Conservation (phyloP, 108 stramenopile species). For the Pseudonitzschia multistriata region DNA sequence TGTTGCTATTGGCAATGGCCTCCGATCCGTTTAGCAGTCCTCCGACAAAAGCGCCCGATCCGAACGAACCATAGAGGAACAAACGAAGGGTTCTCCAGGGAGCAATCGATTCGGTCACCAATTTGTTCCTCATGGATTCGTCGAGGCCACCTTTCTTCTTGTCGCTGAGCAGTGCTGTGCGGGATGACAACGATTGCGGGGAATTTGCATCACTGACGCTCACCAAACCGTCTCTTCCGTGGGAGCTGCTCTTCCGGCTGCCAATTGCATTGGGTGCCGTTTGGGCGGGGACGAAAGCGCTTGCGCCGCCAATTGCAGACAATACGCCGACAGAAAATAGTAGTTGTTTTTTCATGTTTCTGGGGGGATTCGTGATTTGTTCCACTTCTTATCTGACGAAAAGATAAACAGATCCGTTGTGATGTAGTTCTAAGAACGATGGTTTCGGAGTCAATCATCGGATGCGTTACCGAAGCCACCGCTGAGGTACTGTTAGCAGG, state of each 20-base stretch:
- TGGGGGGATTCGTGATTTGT: not conserved
- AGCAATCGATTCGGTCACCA: conserved; percentile 75
- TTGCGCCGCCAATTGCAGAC: not conserved
- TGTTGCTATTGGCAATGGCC: conserved; percentile 52
- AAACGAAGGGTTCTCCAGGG: conserved; percentile 80
- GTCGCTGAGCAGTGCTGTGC: not conserved
- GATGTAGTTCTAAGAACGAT: too few relatives aligned
- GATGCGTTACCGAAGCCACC: too few relatives aligned
- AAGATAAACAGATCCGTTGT: too few relatives aligned
- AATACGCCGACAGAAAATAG: not conserved
- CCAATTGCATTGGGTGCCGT: not conserved
- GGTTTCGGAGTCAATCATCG: too few relatives aligned
- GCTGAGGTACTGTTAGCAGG: too few relatives aligned
- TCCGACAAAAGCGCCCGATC: conserved; percentile 72
- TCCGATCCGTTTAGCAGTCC: conserved; percentile 66
- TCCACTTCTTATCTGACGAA: too few relatives aligned
- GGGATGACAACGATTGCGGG: not conserved
- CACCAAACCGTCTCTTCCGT: too few relatives aligned
- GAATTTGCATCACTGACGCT: too few relatives aligned
- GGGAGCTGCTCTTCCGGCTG: not conserved
- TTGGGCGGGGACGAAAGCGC: not conserved
- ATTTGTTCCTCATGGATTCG: conserved; percentile 42
- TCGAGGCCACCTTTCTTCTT: conserved; percentile 38
- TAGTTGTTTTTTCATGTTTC: not conserved
- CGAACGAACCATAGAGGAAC: conserved; percentile 65